Conservation (phyloP, 179 eudicot species). For the Silene vulgaris region DNA sequence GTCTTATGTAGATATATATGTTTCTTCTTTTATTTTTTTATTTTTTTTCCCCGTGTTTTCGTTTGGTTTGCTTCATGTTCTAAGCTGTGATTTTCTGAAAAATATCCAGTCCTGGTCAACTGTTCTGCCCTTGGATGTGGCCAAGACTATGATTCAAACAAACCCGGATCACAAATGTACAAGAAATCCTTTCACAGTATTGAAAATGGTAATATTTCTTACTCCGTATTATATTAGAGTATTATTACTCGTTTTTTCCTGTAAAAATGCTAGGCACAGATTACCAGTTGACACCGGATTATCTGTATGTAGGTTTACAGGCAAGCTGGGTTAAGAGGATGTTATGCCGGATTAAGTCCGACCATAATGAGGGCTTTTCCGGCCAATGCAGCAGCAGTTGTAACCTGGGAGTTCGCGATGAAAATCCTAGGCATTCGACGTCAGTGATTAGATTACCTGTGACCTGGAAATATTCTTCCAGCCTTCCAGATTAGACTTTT, state of each 20-base stretch:
- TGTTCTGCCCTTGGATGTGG: conserved; percentile 81
- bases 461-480: not conserved
- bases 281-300: too few relatives aligned
- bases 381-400: conserved; percentile 92
- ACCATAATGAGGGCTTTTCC: conserved; percentile 78
- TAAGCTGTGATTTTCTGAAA: conserved; percentile 1
- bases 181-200: conserved; percentile 60
- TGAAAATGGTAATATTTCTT: conserved; percentile 39
- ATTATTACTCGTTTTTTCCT: too few relatives aligned
- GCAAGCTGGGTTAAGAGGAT: conserved; percentile 75
- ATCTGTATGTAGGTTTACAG: conserved; percentile 46
- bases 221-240: too few relatives aligned
- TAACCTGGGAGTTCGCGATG: conserved; percentile 76
- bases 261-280: too few relatives aligned
- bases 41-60: not conserved
- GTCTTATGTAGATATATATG: too few relatives aligned
- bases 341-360: conserved; percentile 87
- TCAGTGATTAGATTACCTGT: conserved; percentile 22
- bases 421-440: conserved; percentile 66
- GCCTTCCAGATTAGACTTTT: too few relatives aligned
- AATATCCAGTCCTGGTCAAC: conserved; percentile 61
- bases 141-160: conserved; percentile 84
- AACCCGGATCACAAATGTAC: conserved; percentile 45
- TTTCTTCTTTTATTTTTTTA: too few relatives aligned
- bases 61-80: not conserved